phyloP scores from a whole-genome alignment of 768 basidiomycete species.

The Terana coerulea region DNA sequence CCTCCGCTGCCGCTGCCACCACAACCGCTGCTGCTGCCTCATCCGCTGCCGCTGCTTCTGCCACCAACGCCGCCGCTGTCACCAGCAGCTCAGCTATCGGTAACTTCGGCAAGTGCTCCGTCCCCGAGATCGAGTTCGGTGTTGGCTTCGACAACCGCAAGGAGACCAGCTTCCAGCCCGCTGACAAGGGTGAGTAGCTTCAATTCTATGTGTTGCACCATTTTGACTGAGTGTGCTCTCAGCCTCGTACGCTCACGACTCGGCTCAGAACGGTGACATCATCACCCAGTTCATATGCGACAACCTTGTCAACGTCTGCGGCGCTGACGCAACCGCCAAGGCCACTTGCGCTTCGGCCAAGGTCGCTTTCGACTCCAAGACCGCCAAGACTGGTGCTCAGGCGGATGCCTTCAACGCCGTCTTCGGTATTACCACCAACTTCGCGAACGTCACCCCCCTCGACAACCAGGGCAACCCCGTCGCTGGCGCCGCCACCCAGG shows the following conservation, averaged over 20 bases:
- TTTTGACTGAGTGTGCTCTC: neutral
- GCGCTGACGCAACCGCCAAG: conserved; percentile 12
- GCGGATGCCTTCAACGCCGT: conserved; percentile 19
- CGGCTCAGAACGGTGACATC: conserved; percentile 41
- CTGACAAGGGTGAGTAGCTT: conserved; percentile 35
- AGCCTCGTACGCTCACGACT: conserved; percentile 15
- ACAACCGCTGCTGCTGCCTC: conserved; percentile 4
- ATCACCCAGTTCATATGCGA: conserved; percentile 57
- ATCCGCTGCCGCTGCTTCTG: conserved; percentile 2
- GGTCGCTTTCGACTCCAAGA: conserved; percentile 24
- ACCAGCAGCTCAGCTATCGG: conserved; percentile 19
- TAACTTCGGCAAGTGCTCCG: conserved; percentile 52
- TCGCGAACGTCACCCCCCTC: conserved; percentile 33
- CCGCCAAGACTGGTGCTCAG: conserved; percentile 29
- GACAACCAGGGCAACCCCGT: conserved; percentile 36
- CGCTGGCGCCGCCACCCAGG: conserved; percentile 10
- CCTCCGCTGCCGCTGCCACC: conserved; percentile 10
- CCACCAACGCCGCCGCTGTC: conserved; percentile 16
- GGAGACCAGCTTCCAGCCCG: conserved; percentile 53
- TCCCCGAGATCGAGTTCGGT: conserved; percentile 54
- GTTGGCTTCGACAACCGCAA: conserved; percentile 49
- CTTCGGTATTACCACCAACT: conserved; percentile 23
- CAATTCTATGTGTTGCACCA: neutral
- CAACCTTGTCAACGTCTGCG: conserved; percentile 43
- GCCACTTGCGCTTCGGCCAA: conserved; percentile 6